Evolutionary conservation across 2,329 filamentous ascomycete genomes (phyloP).

Genomic region (Annulohypoxylon truncatum): DNA sequence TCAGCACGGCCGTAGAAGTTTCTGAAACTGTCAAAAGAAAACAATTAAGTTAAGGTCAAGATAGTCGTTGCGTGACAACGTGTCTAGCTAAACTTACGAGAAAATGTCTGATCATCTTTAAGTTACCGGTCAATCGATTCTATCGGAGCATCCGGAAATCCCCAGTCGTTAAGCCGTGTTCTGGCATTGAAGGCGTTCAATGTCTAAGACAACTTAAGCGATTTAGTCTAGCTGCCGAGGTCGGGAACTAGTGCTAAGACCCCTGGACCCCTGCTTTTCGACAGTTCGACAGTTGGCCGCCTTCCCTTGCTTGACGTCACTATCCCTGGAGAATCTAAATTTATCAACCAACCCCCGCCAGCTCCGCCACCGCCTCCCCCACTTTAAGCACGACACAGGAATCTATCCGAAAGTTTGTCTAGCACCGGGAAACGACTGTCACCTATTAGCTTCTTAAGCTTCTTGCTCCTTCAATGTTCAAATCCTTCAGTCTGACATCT

Average conservation of each 20-base stretch:
- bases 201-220: not conserved
- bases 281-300: not conserved
- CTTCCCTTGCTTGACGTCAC: slow-evolving; percentile 21
- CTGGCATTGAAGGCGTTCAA: not conserved
- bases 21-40: slow-evolving; percentile 9
- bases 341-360: not conserved
- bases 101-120: slow-evolving; percentile 8
- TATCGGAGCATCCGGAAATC: slow-evolving; percentile 25
- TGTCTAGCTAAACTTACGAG: not conserved
- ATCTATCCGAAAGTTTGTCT: slow-evolving; percentile 31
- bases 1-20: not conserved
- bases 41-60: slow-evolving; percentile 1
- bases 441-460: not conserved
- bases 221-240: not conserved
- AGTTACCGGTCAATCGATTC: slow-evolving; percentile 15
- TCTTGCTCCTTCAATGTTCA: not conserved
- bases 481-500: slow-evolving; percentile 4
- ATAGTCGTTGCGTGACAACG: not conserved
- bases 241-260: not conserved
- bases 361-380: slow-evolving; percentile 16
- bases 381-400: slow-evolving; percentile 1
- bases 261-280: not conserved
- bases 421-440: not conserved
- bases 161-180: slow-evolving; percentile 28
- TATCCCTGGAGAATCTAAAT: slow-evolving; percentile 17